Base-by-base conservation (phyloP, 1,284 basidiomycete species). In the Leucoagaricus sp. region DNA sequence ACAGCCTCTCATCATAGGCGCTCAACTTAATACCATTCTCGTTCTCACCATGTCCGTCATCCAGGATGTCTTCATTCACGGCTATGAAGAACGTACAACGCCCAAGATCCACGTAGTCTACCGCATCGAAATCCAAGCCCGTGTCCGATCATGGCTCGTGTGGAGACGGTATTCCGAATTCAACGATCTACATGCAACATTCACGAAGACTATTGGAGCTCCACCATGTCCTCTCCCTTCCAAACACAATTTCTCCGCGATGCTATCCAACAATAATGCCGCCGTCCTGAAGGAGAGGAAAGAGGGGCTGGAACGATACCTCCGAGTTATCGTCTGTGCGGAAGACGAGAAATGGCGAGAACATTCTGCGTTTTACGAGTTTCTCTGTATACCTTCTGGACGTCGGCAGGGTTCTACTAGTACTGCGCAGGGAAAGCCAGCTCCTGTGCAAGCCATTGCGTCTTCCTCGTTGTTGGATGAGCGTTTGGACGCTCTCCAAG, bases 131-230 rank as follows among this genome's bases (percentile, higher is more conserved):
- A 84, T 96, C 60, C 84, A 87, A 66, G 89, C 89, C 13, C 85
- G 91, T 58, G 88, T 94, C 21, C 87, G 91, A 60, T 89, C 92
- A 68, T 98, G 95, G 95, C 85, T 89, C 44, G 92, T 97, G 77
- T 92, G 91, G 83, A 81, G 91, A 58, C 90, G 96, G 54, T 98
- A 97, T 75, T 96, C 93, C 41, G 94, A 97, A 70, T 98, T 98
- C 75, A 84, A 84, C 63, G 87, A 93, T 61, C 85, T 98, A 21
- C 83, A 97, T 72, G 82, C 82, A 34, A 90, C 94, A 65, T 84
- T 98, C 62, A 81, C 81, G 21, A 88, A 89, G 65, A 81, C 85
- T 8, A 83, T 83, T 10, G 81, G 85, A 25, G 74, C 86, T 23
- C 91, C 94, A 12, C 94, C 94, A 17, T 80, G 76, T 12, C 65